Evolutionary conservation across 768 basidiomycete species (phyloP).

Genomic region (Mrakia blollopis): DNA sequence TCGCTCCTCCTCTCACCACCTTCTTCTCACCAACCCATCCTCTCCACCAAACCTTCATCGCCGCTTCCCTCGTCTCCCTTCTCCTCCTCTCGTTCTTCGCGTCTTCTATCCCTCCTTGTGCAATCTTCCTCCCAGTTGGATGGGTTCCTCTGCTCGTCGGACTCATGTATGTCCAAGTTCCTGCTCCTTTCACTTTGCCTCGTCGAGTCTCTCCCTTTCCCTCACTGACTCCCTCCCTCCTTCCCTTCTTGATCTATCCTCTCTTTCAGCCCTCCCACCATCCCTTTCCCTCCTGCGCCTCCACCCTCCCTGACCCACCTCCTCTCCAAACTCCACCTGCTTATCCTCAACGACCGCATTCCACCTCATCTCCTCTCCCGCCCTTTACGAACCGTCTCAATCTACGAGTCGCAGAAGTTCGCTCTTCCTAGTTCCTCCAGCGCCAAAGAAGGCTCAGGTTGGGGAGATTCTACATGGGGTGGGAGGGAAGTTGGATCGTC

Average conservation of each 20-base stretch:
- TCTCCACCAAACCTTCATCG: conserved; percentile 21
- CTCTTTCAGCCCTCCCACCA: background rate
- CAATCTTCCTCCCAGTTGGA: conserved; percentile 15
- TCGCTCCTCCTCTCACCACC: background rate
- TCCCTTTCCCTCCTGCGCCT: background rate
- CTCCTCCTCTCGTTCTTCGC: conserved; percentile 10
- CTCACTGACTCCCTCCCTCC: background rate
- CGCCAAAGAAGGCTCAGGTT: background rate
- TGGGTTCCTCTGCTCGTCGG: conserved; percentile 24
- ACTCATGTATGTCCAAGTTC: conserved; percentile 3
- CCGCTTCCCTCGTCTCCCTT: background rate
- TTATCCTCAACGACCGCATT: background rate
- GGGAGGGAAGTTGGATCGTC: background rate
- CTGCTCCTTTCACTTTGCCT: background rate
- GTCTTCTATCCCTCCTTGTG: conserved; percentile 6
- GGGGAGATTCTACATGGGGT: conserved; percentile 4
- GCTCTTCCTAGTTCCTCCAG: background rate
- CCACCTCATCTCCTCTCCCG: background rate
- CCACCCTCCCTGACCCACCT: background rate
- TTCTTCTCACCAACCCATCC: conserved; percentile 22
- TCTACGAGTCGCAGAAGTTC: conserved; percentile 24
- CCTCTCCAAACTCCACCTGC: background rate
- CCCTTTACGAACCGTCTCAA: background rate
- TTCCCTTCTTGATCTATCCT: background rate
- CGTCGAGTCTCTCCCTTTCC: background rate